Evolutionary conservation across 2,329 filamentous ascomycete genomes (phyloP).

Genomic region (Alternaria atra): DNA sequence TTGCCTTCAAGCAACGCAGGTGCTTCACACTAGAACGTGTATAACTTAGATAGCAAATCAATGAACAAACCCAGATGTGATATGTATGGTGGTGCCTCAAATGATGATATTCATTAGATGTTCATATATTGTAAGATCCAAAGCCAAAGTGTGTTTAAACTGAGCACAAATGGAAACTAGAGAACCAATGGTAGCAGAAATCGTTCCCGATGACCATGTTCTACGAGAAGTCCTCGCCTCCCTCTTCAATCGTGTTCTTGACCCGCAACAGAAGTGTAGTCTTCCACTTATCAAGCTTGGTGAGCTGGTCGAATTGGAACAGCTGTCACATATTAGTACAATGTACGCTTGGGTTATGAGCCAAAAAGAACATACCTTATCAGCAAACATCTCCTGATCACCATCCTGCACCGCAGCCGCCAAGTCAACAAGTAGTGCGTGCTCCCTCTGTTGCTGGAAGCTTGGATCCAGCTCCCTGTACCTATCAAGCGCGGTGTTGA

Average conservation of each 20-base stretch:
- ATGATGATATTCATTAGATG: not conserved
- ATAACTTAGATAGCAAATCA: not conserved
- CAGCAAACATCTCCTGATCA: conserved; percentile 83
- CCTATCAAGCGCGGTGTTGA: conserved; percentile 79
- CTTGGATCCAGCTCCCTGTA: conserved; percentile 73
- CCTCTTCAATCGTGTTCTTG: conserved; percentile 82
- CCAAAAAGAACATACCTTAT: conserved; percentile 66
- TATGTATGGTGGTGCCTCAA: not conserved
- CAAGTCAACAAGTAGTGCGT: conserved; percentile 81
- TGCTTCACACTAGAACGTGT: conserved; percentile 7
- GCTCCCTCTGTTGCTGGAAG: conserved; percentile 80
- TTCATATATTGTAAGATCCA: not conserved
- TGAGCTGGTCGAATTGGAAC: conserved; percentile 90
- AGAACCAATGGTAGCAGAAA: not conserved
- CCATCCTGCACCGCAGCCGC: conserved; percentile 76
- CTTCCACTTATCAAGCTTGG: conserved; percentile 97
- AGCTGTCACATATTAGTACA: conserved; percentile 51
- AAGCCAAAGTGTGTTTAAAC: conserved; percentile 5
- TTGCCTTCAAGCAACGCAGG: not conserved
- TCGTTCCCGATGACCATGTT: not conserved
- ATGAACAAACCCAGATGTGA: not conserved
- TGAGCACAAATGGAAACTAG: not conserved
- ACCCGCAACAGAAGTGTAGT: conserved; percentile 82
- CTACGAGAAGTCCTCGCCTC: conserved; percentile 73
- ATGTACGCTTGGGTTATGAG: not conserved